Percentiles rank a stretch among this genome's conserved stretches.
Conservation (phyloP, 2,329 filamentous ascomycete species). For the Penicillium sp. region DNA sequence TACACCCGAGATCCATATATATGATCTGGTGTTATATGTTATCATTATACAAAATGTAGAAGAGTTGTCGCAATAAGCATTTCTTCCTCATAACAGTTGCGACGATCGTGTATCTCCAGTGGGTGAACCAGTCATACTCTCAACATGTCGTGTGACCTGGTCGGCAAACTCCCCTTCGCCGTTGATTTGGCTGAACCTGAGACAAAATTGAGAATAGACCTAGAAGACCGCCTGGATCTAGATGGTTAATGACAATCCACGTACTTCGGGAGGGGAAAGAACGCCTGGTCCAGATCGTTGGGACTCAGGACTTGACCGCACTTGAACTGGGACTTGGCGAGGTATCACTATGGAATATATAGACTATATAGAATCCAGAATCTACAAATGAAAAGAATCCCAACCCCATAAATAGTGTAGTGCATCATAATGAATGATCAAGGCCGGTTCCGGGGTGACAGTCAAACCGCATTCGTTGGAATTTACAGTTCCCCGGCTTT, state of each 20-base stretch:
- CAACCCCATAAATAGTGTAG: background rate
- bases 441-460: constrained; percentile 10
- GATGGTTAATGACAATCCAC: background rate
- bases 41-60: background rate
- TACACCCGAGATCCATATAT: background rate
- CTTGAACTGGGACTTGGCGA: background rate
- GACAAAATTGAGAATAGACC: constrained; percentile 1
- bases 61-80: constrained; percentile 1
- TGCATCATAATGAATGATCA: constrained; percentile 4
- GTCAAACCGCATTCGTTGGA: constrained; percentile 25
- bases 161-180: constrained; percentile 1
- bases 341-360: background rate
- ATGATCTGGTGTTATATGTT: background rate
- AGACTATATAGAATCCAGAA: background rate
- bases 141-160: constrained; percentile 4
- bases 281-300: background rate
- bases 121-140: background rate
- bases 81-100: background rate
- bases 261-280: background rate
- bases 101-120: background rate
- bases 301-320: background rate
- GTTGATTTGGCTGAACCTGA: background rate
- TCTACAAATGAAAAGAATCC: background rate
- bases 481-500: constrained; percentile 31
- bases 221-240: background rate